phyloP scores from a whole-genome alignment of 331 rosid genomes.

The Prunus yedoensis region DNA sequence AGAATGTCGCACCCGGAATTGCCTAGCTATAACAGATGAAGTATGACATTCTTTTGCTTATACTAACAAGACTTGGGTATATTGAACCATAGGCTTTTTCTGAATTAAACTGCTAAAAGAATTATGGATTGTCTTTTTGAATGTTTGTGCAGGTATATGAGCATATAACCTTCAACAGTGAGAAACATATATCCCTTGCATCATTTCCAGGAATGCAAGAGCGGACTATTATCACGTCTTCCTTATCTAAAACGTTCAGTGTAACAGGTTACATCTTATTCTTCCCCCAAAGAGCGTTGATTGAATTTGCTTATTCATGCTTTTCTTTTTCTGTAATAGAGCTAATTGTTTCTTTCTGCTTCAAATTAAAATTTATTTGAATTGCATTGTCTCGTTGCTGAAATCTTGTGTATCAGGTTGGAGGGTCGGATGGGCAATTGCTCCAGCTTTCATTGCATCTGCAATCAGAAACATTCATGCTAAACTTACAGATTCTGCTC shows the following conservation, averaged over 20 bases:
- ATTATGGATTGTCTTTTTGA: background rate
- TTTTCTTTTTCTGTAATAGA: background rate
- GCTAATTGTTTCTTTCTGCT: background rate
- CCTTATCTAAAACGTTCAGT: conserved; percentile 74
- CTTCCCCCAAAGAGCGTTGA: background rate
- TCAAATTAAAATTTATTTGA: background rate
- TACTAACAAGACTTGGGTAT: conserved; percentile 18
- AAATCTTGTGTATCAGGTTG: conserved; percentile 58
- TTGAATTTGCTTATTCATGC: background rate
- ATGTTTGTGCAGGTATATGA: conserved; percentile 62
- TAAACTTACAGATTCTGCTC: conserved; percentile 71
- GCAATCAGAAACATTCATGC: conserved; percentile 75
- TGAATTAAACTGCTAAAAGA: background rate
- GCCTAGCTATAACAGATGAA: conserved; percentile 86
- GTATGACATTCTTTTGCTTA: conserved; percentile 35
- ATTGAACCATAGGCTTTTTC: background rate
- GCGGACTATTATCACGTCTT: conserved; percentile 79
- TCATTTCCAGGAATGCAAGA: conserved; percentile 76
- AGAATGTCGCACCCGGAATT: conserved; percentile 53
- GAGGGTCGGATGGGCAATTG: conserved; percentile 96
- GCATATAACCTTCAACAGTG: conserved; percentile 55
- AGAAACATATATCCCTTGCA: conserved; percentile 73
- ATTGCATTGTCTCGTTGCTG: conserved; percentile 10
- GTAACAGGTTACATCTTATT: conserved; percentile 48
- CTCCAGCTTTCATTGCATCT: conserved; percentile 64